Evolutionary conservation across 352 stramenopile genomes (phyloP), one percentile per base, ranked within the genome.

Genomic region (Pythium chondricola): DNA sequence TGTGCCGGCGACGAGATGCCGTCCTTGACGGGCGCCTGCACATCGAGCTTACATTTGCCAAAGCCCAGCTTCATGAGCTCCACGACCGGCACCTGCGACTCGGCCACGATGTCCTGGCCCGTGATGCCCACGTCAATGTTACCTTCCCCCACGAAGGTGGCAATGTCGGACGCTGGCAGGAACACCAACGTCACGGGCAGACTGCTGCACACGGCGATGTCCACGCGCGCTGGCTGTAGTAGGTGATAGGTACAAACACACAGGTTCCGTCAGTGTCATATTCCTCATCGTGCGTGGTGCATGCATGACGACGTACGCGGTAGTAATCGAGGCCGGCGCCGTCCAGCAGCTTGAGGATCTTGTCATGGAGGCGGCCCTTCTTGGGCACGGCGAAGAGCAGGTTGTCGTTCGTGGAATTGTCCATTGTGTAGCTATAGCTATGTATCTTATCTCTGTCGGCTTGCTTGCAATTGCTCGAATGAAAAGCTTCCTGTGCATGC

Each of bases 51-150:
- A 73, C 96, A 99, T 59, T 97, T 95, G 55, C 95, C 95, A 67
- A 98, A 98, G 55, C 94, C 96, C 14, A 98, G 74, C 55, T 95
- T 73, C 81, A 98, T 86, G 38, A 97, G 75, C 49, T 95, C 84
- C 9, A 97, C 75, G 25, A 98, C 90, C 10, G 85, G 67, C 3
- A 95, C 95, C 42, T 79, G 44, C 45, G 74, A 95, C 71, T 98
- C 95, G 35, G 88, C 84, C 6, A 98, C 84, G 39, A 97, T 96
- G 63, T 97, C 90, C 49, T 97, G 79, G 37, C 96, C 96, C 18
- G 96, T 99, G 65, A 99, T 98, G n/a, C 96, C 96, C 16, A 98
- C 80, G 65, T 99, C 96, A 29, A 99, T 70, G 63, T 98, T 98
- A 56, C 96, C 96, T 48, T 98, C 93, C 33, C 93, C 96, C 10